These are phyloP conservation scores for Macaranga tanarius DNA, from an alignment of 441 rosid species.

Conservation along the genomic window DNA sequence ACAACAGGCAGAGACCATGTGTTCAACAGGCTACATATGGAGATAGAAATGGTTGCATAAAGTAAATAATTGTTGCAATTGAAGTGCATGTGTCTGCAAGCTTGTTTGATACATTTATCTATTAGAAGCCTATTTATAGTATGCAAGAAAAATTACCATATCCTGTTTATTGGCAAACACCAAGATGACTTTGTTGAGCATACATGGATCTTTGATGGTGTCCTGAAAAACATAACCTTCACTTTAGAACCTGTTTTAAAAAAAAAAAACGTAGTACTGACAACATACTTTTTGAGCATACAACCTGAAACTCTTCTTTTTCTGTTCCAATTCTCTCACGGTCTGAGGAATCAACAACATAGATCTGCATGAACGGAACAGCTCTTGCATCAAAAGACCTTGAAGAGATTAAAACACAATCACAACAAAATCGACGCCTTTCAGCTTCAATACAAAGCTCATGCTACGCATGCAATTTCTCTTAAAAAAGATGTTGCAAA, in stretches of 20 bases:
- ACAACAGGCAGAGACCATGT: background rate
- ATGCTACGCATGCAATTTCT: background rate
- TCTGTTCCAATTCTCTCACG: slow-evolving; percentile 94
- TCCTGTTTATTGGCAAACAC: slow-evolving; percentile 99
- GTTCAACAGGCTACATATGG: background rate
- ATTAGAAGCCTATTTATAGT: too few species aligned
- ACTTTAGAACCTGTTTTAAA: slow-evolving; percentile 27
- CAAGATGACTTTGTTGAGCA: slow-evolving; percentile 90
- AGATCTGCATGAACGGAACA: slow-evolving; percentile 51
- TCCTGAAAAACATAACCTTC: slow-evolving; percentile 49
- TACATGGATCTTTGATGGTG: slow-evolving; percentile 90
- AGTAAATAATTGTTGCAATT: too few species aligned
- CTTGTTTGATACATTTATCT: too few species aligned
- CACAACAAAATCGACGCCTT: background rate
- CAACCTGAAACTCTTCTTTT: slow-evolving; percentile 92
- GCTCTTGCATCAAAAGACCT: background rate
- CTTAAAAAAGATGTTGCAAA: background rate
- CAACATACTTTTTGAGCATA: slow-evolving; percentile 20
- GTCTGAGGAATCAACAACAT: slow-evolving; percentile 97
- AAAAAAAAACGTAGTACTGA: slow-evolving; percentile 20
- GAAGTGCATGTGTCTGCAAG: too few species aligned
- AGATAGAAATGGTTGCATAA: background rate
- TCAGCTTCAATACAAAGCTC: background rate
- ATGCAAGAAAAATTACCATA: slow-evolving; percentile 51
- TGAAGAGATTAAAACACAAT: background rate